A percentile compares a stretch with the other conserved stretches of the same genome.
Conservation (phyloP, 257 asterid genomes). For the Scutellaria baicalensis region DNA sequence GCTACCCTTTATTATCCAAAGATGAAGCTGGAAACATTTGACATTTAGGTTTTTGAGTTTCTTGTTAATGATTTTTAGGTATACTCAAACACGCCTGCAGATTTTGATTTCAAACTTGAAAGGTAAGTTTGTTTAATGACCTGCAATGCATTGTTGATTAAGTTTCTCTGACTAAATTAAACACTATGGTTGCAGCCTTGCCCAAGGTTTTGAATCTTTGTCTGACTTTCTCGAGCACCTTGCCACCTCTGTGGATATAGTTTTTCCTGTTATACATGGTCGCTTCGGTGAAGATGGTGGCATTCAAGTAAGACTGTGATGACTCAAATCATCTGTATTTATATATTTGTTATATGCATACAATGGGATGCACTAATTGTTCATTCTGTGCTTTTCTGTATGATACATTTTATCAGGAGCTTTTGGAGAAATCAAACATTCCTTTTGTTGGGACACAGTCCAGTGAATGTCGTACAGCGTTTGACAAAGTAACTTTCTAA, state of each 20-base stretch:
- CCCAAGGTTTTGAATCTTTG: slow-evolving; percentile 66
- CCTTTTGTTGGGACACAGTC: slow-evolving; percentile 79
- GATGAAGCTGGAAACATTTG: not conserved
- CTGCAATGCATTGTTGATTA: not conserved
- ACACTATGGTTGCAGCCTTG: slow-evolving; percentile 53
- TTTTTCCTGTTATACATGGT: slow-evolving; percentile 90
- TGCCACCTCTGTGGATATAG: slow-evolving; percentile 68
- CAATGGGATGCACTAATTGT: not conserved
- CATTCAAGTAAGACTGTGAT: slow-evolving; percentile 59
- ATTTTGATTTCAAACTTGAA: slow-evolving; percentile 85
- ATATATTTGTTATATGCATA: not conserved
- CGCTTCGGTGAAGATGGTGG: slow-evolving; percentile 97
- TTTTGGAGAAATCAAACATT: slow-evolving; percentile 52
- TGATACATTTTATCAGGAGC: slow-evolving; percentile 40
- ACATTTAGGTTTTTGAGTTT: not conserved
- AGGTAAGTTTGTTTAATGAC: slow-evolving; percentile 32
- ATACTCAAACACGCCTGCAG: slow-evolving; percentile 81
- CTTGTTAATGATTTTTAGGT: slow-evolving; percentile 33
- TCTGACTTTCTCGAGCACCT: slow-evolving; percentile 64
- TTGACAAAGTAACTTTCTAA: slow-evolving; percentile 59
- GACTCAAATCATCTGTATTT: not conserved
- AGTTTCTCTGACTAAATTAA: not conserved
- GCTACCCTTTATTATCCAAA: not conserved
- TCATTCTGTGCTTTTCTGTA: not conserved
- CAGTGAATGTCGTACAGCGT: slow-evolving; percentile 64